Base-by-base conservation (phyloP, 2,329 filamentous ascomycete species). In the Xylaria sp. region DNA sequence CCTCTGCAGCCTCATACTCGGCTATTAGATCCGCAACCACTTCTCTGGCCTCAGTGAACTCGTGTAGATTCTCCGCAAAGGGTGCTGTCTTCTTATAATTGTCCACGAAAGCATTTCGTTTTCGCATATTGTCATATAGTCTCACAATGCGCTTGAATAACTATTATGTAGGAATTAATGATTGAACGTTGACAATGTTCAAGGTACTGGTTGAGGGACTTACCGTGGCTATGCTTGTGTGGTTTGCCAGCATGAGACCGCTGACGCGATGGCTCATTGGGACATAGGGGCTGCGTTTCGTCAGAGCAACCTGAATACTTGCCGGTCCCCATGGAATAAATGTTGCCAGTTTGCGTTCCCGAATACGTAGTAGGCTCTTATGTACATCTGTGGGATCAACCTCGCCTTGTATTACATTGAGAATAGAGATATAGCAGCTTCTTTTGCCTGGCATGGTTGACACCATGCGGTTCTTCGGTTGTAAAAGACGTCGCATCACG, bases 391-490 rank as follows among this genome's bases (percentile, higher is more conserved):
- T 98, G 9, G 96, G 95, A 79, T 99, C 97, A 48, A 97, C 96
- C 81, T 99, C 96, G 77, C 96, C 96, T 84, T 98, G 96, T 76
- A 99, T 99, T 76, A 99, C 97, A 81, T 99, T 98, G 72, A 99
- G 86, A 75, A 99, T 98, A 57, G 94, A 97, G 78, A 99, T 98
- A 84, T 99, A 99, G 84, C 96, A 99, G 83, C 94, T 98, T 84
- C 94, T 97, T 84, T 98, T 98, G 76, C 92, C 93, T 1, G 95
- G 94, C 66, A 94, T 92, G 25, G 96, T 97, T 28, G 94, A 97
- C 55, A 99, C 96, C 96, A 99, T 99, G 79, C 97, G 91, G 82
- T 99, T 99, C 86, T 99, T 99, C 48, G 96, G 96, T 82, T 99
- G 97, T 67, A 99, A 85, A 28, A 99, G 85, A 69, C 96, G 89